Base-by-base conservation (phyloP, 2,329 filamentous ascomycete genomes). In the Ambrosiella beaveri region DNA sequence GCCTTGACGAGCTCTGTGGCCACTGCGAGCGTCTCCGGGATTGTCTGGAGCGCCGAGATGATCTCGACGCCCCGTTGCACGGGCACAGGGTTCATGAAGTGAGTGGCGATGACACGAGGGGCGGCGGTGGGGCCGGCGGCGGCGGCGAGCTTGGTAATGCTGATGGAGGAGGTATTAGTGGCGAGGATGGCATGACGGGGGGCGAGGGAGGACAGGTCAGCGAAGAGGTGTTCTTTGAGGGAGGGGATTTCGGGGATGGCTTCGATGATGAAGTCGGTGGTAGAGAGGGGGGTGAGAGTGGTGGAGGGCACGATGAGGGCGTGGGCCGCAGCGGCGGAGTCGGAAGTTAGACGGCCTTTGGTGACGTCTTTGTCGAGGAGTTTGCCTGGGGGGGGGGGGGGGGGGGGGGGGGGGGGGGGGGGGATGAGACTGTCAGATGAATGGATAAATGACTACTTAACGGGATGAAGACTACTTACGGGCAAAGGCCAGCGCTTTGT, bases 31-130 rank as follows among this genome's bases (percentile, higher is more conserved):
- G 93, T 97, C 61, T 80, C 78, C 64, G 82, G 74, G 60, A 87
- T 93, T 1, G 93, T 98, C 71, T 98, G 93, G 37, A 98, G 76
- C 37, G 89, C 93, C 56, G 86, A 84, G 68, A 98, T 97, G 66
- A 98, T 96, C 73, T 98, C 93, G 4, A 98, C 93, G 56, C 93
- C 93, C 71, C 95, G 95, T 68, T 97, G 93, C 38, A 98, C 74
- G 1, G 93, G 93, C 0, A 98, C 93, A 0, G 93, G 93, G 75
- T 98, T 98, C 93, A 98, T 98, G 72, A 98, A 98, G 71, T 98
- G 93, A 13, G 93, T 97, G 56, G 88, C 88, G 58, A 98, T 82
- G 8, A 98, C 93, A 53, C 93, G 85, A 66, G 95, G 86, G 15
- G 74, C 91, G 0, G 88, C 85, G 67, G 95, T 81, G 58, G 76